Conservation (phyloP, 1,284 basidiomycete species). For the Xerocomus minutiporus region DNA sequence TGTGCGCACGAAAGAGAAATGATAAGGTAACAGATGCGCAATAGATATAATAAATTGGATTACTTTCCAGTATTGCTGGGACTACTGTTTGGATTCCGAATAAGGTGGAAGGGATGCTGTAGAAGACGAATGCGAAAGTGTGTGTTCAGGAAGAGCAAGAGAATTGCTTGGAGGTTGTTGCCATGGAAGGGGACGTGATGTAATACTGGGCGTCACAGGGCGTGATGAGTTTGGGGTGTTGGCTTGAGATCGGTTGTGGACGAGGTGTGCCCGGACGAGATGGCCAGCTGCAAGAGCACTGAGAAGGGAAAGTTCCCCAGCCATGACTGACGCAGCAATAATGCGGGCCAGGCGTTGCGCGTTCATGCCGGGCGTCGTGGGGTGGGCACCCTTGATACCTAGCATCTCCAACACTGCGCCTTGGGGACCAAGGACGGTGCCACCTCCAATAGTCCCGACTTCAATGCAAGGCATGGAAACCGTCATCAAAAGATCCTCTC, state of each 20-base stretch:
- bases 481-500: slow-evolving; percentile 87
- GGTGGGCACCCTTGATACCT: slow-evolving; percentile 83
- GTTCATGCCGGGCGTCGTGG: slow-evolving; percentile 79
- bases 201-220: slow-evolving; percentile 56
- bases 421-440: slow-evolving; percentile 88
- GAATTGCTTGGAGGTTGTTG: slow-evolving; percentile 14
- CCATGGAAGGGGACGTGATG: slow-evolving; percentile 21
- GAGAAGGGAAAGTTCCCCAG: slow-evolving; percentile 87
- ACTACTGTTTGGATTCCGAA: slow-evolving; percentile 26
- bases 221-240: slow-evolving; percentile 63
- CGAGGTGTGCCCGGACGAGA: slow-evolving; percentile 84
- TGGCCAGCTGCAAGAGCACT: slow-evolving; percentile 90
- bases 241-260: slow-evolving; percentile 72
- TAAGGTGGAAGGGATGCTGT: slow-evolving; percentile 32
- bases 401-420: slow-evolving; percentile 90
- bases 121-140: slow-evolving; percentile 28
- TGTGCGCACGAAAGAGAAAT: slow-evolving; percentile 5
- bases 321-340: slow-evolving; percentile 89
- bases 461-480: slow-evolving; percentile 95
- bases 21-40: slow-evolving; percentile 21
- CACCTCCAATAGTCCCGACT: slow-evolving; percentile 95
- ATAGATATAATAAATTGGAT: slow-evolving; percentile 19
- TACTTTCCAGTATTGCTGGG: slow-evolving; percentile 2
- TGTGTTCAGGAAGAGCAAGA: slow-evolving; percentile 3
- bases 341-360: slow-evolving; percentile 83